Conservation (phyloP, 805 yeast species). For the Candida arabinofermentans region DNA sequence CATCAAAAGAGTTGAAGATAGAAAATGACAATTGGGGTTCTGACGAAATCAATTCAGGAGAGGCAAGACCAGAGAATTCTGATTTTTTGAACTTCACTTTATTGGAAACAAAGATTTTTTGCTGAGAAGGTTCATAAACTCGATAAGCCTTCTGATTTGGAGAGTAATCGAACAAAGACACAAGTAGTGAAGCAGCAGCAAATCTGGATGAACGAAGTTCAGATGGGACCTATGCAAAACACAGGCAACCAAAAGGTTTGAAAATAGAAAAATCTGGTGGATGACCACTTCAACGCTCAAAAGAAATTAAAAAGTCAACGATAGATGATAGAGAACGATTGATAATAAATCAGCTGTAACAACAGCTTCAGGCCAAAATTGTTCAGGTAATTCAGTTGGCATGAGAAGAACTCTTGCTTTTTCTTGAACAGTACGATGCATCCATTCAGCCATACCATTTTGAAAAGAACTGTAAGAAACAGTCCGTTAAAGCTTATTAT, state of each 20-base stretch:
- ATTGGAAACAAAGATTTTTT: conserved; percentile 1
- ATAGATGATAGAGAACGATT: background rate
- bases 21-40: no score
- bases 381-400: background rate
- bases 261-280: background rate
- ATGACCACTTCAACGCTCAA: background rate
- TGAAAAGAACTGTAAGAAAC: no score
- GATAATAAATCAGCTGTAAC: background rate
- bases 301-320: background rate
- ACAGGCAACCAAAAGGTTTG: background rate
- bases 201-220: background rate
- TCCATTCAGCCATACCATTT: background rate
- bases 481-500: no score
- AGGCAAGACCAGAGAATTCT: background rate
- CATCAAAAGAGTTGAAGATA: no score
- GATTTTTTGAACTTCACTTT: conserved; percentile 1
- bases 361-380: background rate
- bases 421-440: background rate
- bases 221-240: background rate
- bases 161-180: background rate
- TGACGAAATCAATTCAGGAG: background rate
- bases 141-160: conserved; percentile 1
- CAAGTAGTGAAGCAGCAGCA: background rate
- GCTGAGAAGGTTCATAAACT: conserved; percentile 1
- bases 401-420: background rate